Evolutionary conservation across 805 yeast genomes (phyloP).

Genomic region (Kodamaea sagamina): DNA sequence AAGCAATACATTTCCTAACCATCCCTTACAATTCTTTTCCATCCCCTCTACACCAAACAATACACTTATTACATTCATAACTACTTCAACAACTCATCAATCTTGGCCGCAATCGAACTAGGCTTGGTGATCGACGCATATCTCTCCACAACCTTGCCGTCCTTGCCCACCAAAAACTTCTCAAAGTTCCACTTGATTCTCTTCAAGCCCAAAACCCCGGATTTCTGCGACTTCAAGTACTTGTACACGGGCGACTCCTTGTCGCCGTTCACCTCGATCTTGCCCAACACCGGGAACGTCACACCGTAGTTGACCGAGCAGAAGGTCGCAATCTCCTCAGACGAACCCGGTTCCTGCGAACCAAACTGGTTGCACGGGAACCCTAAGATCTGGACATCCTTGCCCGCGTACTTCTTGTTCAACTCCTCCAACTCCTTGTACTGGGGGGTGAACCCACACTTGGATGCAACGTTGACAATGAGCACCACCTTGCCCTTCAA

Average conservation of each 20-base stretch:
- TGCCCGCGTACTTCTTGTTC: slow-evolving; percentile 40
- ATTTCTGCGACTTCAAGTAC: slow-evolving; percentile 64
- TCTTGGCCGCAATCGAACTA: slow-evolving; percentile 32
- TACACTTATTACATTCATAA: not conserved
- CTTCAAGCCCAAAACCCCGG: slow-evolving; percentile 47
- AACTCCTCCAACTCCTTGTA: slow-evolving; percentile 41
- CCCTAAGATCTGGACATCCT: slow-evolving; percentile 41
- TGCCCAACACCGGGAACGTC: slow-evolving; percentile 82
- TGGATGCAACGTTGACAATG: slow-evolving; percentile 85
- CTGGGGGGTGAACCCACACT: slow-evolving; percentile 76
- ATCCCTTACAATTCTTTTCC: no score
- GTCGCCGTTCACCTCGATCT: slow-evolving; percentile 87
- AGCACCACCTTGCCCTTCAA: slow-evolving; percentile 79
- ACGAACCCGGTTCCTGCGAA: slow-evolving; percentile 43
- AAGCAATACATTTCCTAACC: no score
- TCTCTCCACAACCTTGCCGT: slow-evolving; percentile 49
- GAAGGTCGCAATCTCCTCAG: slow-evolving; percentile 66
- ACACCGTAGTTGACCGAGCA: slow-evolving; percentile 87
- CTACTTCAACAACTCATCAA: slow-evolving; percentile 56
- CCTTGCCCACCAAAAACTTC: slow-evolving; percentile 43
- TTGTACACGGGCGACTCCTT: slow-evolving; percentile 78
- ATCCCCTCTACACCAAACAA: no score
- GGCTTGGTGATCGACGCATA: slow-evolving; percentile 66
- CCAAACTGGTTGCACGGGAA: slow-evolving; percentile 50
- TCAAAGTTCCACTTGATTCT: slow-evolving; percentile 50